Evolutionary conservation across 2,329 filamentous ascomycete species (phyloP).

Genomic region (Aspergillus candidus): DNA sequence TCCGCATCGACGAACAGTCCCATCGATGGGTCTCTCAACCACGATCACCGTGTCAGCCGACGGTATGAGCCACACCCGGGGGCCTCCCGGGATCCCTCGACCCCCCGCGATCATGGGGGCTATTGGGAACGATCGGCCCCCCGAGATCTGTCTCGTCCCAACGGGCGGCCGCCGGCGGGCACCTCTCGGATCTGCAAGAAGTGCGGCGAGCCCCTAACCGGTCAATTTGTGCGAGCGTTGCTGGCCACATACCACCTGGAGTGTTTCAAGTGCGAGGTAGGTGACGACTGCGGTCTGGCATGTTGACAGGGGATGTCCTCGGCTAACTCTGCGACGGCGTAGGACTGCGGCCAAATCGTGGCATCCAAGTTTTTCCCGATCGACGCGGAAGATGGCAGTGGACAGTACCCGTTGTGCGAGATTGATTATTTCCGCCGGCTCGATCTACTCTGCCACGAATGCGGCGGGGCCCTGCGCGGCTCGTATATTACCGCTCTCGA

Average conservation of each 20-base stretch:
- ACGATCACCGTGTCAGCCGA: conserved; percentile 27
- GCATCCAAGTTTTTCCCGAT: conserved; percentile 99
- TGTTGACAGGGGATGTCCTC: conserved; percentile 5
- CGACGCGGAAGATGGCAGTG: conserved; percentile 75
- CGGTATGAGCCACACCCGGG: conserved; percentile 24
- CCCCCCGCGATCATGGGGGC: conserved; percentile 23
- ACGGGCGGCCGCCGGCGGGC: conserved; percentile 30
- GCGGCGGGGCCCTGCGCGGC: conserved; percentile 83
- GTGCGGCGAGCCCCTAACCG: conserved; percentile 79
- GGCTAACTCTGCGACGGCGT: conserved; percentile 18
- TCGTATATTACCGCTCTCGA: conserved; percentile 98
- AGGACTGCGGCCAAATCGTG: conserved; percentile 97
- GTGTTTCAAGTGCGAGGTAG: conserved; percentile 94
- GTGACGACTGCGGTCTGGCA: conserved; percentile 26
- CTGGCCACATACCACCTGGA: conserved; percentile 94
- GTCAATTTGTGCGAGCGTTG: conserved; percentile 91
- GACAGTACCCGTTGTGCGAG: conserved; percentile 91
- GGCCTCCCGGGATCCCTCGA: conserved; percentile 18
- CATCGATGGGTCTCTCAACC: conserved; percentile 21
- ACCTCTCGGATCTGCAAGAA: conserved; percentile 64
- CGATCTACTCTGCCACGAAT: conserved; percentile 84
- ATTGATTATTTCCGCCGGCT: conserved; percentile 95
- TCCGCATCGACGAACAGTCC: conserved; percentile 16
- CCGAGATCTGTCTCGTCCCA: conserved; percentile 32
- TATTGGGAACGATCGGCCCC: conserved; percentile 29